Evolutionary conservation across 306 rosid genomes (phyloP), one percentile per base, ranked within the genome.

Genomic region (Corylus avellana): DNA sequence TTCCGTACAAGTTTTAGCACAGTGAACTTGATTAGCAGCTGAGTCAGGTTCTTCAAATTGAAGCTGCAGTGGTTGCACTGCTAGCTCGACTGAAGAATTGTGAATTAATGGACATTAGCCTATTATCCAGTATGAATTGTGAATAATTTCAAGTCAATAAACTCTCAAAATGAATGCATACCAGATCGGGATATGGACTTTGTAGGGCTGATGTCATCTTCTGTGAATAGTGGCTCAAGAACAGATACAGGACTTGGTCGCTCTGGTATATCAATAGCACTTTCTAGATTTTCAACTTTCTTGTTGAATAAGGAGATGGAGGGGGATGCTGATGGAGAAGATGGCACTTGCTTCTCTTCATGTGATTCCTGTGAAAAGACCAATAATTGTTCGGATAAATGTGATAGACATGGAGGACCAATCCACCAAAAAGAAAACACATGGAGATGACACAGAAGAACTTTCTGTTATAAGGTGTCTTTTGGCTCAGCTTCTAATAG

Each of bases 161-260:
- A 47, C 59, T 70, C 57, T 42, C 54, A 68, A 62, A 62, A 76
- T 56, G 67, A 76, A 59, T 75, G 53, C 81, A 71, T 85, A 93
- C 99, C 91, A 53, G 85, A 71, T 62, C 75, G 84, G 76, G 78
- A 69, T 76, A 75, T 64, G 74, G 84, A 70, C 73, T 76, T 79
- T n/a, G 78, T 71, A 4, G 91, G 87, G 82, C 87, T 87, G 73
- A 73, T 78, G 50, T 89, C 92, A 58, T 93, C 96, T 76, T 93
- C 96, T 62, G 82, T 32, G 83, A 91, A 90, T 35, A 81, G 78
- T 4, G 81, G 85, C 77, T 91, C 97, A 35, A 96, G 97, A 85
- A 96, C 92, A 58, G 99, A 96, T 57, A 90, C 86, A 9, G 99
- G 98, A 87, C 99, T 96, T n/a, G 96, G 99, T 68, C 92, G 82